Evolutionary conservation across 208 protist species (phyloP).

Genomic region (Acanthamoeba comandoni): DNA sequence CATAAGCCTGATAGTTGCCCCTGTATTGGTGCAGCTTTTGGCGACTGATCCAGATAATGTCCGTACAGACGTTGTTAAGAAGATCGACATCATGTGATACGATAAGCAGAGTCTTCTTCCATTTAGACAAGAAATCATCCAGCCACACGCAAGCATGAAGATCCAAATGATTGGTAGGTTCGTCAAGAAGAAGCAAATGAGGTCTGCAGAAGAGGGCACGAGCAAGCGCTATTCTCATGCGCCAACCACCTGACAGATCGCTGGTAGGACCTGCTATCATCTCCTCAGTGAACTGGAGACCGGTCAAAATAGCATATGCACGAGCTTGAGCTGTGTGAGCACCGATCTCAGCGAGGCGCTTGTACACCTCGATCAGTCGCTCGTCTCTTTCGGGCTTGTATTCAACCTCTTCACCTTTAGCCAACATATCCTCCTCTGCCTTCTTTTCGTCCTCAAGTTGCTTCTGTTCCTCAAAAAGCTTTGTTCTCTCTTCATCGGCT

Average conservation of each 20-base stretch:
- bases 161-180: slow-evolving; percentile 97
- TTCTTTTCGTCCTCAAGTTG: slow-evolving; percentile 87
- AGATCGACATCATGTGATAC: slow-evolving; percentile 96
- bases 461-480: slow-evolving; percentile 93
- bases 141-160: slow-evolving; percentile 96
- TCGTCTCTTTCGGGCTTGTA: slow-evolving; percentile 88
- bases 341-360: slow-evolving; percentile 95
- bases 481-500: slow-evolving; percentile 92
- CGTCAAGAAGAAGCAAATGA: slow-evolving; percentile 67
- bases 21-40: slow-evolving; percentile 85
- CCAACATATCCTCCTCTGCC: slow-evolving; percentile 34
- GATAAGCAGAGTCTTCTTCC: slow-evolving; percentile 95
- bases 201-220: slow-evolving; percentile 69
- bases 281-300: slow-evolving; percentile 95
- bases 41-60: slow-evolving; percentile 89
- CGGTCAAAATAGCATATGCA: slow-evolving; percentile 86
- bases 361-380: slow-evolving; percentile 94
- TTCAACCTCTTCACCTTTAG: slow-evolving; percentile 50
- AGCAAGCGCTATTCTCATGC: slow-evolving; percentile 97
- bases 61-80: slow-evolving; percentile 92
- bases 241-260: slow-evolving; percentile 95
- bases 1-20: slow-evolving; percentile 89
- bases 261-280: slow-evolving; percentile 90
- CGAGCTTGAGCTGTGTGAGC: slow-evolving; percentile 93
- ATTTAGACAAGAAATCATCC: slow-evolving; percentile 95